Percentiles rank a stretch among this genome's conserved stretches.
Conservation (phyloP, 345 rosid species). For the Turnera subulata region DNA sequence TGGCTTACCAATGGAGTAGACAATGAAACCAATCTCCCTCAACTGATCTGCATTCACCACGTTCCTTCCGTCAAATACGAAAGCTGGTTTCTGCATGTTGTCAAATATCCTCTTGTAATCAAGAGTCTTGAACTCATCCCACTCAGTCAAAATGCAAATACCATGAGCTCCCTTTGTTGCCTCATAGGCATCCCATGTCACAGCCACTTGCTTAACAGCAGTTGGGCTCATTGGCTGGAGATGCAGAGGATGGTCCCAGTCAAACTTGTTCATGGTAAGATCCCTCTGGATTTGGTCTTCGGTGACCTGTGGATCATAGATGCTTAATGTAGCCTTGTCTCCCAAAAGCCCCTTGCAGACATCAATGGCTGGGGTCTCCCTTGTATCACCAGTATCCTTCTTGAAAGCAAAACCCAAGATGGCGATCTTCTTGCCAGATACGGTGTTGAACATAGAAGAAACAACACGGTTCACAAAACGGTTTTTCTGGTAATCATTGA, state of each 20-base stretch:
- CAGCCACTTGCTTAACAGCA: constrained; percentile 68
- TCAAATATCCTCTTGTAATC: constrained; percentile 70
- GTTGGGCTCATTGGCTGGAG: constrained; percentile 91
- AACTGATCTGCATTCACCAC: constrained; percentile 51
- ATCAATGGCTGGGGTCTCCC: constrained; percentile 90
- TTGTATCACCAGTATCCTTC: constrained; percentile 91
- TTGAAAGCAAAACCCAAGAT: constrained; percentile 80
- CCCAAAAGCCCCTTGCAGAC: constrained; percentile 90
- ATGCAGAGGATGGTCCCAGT: constrained; percentile 93
- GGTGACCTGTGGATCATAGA: constrained; percentile 83
- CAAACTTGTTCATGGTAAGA: constrained; percentile 83
- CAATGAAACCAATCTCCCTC: constrained; percentile 87
- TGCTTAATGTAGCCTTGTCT: constrained; percentile 81
- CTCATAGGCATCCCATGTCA: constrained; percentile 71
- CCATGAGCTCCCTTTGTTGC: constrained; percentile 86
- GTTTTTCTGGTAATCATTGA: constrained; percentile 84
- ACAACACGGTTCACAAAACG: constrained; percentile 83
- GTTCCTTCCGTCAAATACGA: constrained; percentile 84
- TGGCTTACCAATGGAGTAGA: constrained; percentile 89
- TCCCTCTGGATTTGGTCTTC: constrained; percentile 92
- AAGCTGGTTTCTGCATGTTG: constrained; percentile 91
- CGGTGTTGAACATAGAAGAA: constrained; percentile 87
- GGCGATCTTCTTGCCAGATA: constrained; percentile 77
- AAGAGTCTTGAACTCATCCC: constrained; percentile 89
- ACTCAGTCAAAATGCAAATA: constrained; percentile 82